Conservation (phyloP, 768 basidiomycete genomes). For the Rickenella mellea region DNA sequence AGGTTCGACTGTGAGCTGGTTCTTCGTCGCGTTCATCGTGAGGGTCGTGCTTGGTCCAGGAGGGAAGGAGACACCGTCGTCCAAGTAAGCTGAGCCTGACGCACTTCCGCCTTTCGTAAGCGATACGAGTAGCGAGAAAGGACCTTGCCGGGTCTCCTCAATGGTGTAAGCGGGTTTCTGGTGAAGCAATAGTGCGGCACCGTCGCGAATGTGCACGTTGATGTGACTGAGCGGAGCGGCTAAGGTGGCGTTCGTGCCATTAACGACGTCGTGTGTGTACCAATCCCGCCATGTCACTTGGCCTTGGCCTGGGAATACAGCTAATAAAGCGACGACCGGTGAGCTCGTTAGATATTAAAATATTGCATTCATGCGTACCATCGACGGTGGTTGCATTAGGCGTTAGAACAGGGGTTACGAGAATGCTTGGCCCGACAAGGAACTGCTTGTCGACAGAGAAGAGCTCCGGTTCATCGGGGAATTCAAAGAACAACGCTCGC, state of each 20-base stretch:
- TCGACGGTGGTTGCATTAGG: slow-evolving; percentile 62
- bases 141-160: slow-evolving; percentile 51
- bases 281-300: slow-evolving; percentile 59
- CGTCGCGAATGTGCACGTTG: slow-evolving; percentile 67
- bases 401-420: slow-evolving; percentile 66
- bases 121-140: slow-evolving; percentile 55
- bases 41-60: slow-evolving; percentile 45
- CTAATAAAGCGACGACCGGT: slow-evolving; percentile 20
- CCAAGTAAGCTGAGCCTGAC: slow-evolving; percentile 53
- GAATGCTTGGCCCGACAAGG: slow-evolving; percentile 57
- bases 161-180: slow-evolving; percentile 56
- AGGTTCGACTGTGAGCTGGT: slow-evolving; percentile 27
- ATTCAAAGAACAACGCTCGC: slow-evolving; percentile 71
- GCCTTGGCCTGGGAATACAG: slow-evolving; percentile 56
- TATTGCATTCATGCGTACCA: slow-evolving; percentile 34
- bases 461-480: slow-evolving; percentile 58
- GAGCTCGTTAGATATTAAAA: background rate
- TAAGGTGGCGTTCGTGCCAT: slow-evolving; percentile 40
- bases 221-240: slow-evolving; percentile 67
- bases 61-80: slow-evolving; percentile 57
- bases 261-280: slow-evolving; percentile 54
- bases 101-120: slow-evolving; percentile 38
- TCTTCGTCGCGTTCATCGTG: slow-evolving; percentile 28
- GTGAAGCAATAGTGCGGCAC: slow-evolving; percentile 56
- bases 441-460: slow-evolving; percentile 61